Conservation (phyloP, 1,284 basidiomycete species). For the Microbotryomycetes sp. region DNA sequence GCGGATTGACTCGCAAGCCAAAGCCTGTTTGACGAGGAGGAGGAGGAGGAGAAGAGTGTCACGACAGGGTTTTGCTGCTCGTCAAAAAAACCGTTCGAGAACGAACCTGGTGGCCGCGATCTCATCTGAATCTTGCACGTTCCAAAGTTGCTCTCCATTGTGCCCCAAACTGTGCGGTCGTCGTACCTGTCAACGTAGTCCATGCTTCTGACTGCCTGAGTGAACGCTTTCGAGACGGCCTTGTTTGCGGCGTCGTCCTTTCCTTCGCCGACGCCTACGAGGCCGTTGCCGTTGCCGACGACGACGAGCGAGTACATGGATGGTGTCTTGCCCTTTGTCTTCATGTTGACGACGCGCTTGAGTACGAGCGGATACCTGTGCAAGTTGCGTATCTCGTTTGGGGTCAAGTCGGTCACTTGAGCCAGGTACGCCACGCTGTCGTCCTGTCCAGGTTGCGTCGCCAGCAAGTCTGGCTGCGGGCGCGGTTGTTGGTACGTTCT, state of each 20-base stretch:
- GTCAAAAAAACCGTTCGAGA: neutral
- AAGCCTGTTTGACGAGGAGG: slow-evolving; percentile 54
- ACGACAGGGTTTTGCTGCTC: neutral
- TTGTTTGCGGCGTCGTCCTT: slow-evolving; percentile 57
- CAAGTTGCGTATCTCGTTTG: slow-evolving; percentile 27
- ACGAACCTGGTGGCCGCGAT: slow-evolving; percentile 58
- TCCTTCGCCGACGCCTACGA: slow-evolving; percentile 84
- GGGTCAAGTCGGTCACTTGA: slow-evolving; percentile 19
- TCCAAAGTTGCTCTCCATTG: slow-evolving; percentile 71
- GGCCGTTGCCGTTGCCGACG: slow-evolving; percentile 72
- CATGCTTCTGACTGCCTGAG: slow-evolving; percentile 73
- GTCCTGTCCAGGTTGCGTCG: slow-evolving; percentile 22
- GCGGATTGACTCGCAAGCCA: slow-evolving; percentile 81
- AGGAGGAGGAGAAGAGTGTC: neutral
- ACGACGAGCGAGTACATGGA: slow-evolving; percentile 63
- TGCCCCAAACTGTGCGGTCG: slow-evolving; percentile 76
- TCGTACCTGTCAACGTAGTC: slow-evolving; percentile 86
- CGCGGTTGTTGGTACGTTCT: slow-evolving; percentile 16
- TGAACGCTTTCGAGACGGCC: slow-evolving; percentile 60
- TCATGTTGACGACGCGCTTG: slow-evolving; percentile 64
- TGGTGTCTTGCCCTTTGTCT: slow-evolving; percentile 73
- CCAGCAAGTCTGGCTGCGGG: slow-evolving; percentile 8
- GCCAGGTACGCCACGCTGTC: slow-evolving; percentile 25
- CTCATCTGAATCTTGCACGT: slow-evolving; percentile 76
- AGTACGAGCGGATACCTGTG: slow-evolving; percentile 34